Evolutionary conservation across 306 rosid genomes (phyloP), one percentile per base, ranked within the genome.

Genomic region (Cucurbita ficifolia): DNA sequence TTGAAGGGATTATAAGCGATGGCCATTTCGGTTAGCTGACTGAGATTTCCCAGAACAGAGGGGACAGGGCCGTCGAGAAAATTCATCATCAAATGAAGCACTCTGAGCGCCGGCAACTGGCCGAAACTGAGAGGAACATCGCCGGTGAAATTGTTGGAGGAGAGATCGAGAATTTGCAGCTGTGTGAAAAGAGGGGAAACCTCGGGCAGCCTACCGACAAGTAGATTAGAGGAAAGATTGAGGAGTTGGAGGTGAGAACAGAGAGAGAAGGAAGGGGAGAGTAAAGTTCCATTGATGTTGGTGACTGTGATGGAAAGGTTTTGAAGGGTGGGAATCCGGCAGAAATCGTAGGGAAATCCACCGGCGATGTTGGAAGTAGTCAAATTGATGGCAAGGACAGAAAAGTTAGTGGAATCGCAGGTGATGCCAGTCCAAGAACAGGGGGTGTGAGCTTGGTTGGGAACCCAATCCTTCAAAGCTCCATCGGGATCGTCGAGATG

Each of bases 371-470:
- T 80, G 39, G 24, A 51, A 13, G 53, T 68, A 5, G 85, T 38
- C 18, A 94, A 74, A 70, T 89, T 84, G 6, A 94, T 76, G 1
- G 96, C 76, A 42, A 86, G 36, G 22, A 94, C 79, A 0, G 85
- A 81, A 8, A 4, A 49, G 40, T 81, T 78, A 1, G 33, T 18
- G 8, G 56, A 5, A 46, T 86, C 91, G 76, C 97, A 91, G 46
- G 83, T 79, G 59, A 94, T 80, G 10, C 96, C 97, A 3, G 85
- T 73, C 96, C 96, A 94, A 67, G 75, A 79, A 77, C 97, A 94
- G 18, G 92, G 87, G 70, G 49, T 75, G 5, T 46, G 62, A 2
- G 58, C 35, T 12, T 10, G 7, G 70, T 74, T 79, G 0, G 77
- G 80, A 36, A 79, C 69, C 97, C 96, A 94, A 18, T 79, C 62